phyloP scores from a whole-genome alignment of 441 rosid species.

The Corymbia citriodora region DNA sequence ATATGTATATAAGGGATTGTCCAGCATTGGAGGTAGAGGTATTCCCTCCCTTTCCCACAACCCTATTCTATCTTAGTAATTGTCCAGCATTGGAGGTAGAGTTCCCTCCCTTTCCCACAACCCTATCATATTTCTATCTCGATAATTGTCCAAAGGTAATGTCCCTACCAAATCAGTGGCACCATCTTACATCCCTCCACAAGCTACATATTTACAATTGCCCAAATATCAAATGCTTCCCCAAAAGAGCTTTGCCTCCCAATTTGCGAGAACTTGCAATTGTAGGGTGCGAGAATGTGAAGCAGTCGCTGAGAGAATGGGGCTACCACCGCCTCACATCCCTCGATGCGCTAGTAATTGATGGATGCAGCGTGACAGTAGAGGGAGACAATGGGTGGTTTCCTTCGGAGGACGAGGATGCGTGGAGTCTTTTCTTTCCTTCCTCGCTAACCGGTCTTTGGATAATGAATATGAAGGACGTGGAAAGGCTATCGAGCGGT shows the following conservation, averaged over 20 bases:
- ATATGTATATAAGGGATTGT: accelerated
- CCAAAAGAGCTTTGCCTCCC: not conserved
- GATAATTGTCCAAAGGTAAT: accelerated
- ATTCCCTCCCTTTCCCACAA: too few species aligned
- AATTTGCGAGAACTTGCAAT: accelerated
- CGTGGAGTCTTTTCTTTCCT: not conserved
- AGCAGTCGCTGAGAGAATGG: not conserved
- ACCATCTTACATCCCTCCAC: not conserved
- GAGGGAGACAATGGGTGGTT: not conserved
- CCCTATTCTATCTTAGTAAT: too few species aligned
- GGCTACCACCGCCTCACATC: accelerated
- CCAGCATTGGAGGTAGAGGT: too few species aligned
- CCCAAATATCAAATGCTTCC: not conserved
- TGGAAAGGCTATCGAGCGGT: not conserved
- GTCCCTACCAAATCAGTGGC: not conserved
- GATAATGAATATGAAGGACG: accelerated
- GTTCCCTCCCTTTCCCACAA: not conserved
- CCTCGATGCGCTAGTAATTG: accelerated
- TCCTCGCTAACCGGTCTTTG: accelerated
- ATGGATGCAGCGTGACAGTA: not conserved
- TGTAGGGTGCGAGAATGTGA: accelerated
- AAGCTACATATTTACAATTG: accelerated
- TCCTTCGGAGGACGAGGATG: not conserved
- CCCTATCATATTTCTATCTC: accelerated
- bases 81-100: not conserved